Evolutionary conservation across 306 rosid genomes (phyloP).

Genomic region (Corylus avellana): DNA sequence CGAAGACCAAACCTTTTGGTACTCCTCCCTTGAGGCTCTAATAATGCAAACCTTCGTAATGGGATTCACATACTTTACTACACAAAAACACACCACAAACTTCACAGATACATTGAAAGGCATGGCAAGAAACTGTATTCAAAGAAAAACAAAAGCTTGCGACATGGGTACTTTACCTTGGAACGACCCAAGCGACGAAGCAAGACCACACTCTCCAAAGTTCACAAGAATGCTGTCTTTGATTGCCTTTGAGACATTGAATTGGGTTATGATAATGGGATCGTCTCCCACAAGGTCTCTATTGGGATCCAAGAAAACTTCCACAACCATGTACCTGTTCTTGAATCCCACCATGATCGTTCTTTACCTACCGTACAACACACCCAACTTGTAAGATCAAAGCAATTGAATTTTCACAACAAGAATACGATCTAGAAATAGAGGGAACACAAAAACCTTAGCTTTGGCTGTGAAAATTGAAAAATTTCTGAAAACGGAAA

Average conservation of each 20-base stretch:
- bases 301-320: constrained; percentile 76
- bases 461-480: too few species aligned
- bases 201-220: constrained; percentile 91
- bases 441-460: too few species aligned
- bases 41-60: constrained; percentile 75
- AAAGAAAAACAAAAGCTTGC: background rate
- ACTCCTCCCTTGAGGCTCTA: constrained; percentile 69
- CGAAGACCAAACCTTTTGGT: constrained; percentile 76
- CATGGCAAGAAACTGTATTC: background rate
- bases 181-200: constrained; percentile 68
- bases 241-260: constrained; percentile 64
- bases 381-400: background rate
- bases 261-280: constrained; percentile 64
- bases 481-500: too few species aligned
- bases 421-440: too few species aligned
- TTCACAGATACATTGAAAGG: background rate
- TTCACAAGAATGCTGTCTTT: constrained; percentile 70
- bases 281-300: constrained; percentile 46
- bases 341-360: constrained; percentile 72
- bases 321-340: constrained; percentile 76
- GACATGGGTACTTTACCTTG: constrained; percentile 43
- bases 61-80: constrained; percentile 79
- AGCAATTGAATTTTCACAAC: background rate
- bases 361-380: constrained; percentile 14
- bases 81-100: constrained; percentile 8